Evolutionary conservation across 345 rosid species (phyloP).

Genomic region (Populus alba): DNA sequence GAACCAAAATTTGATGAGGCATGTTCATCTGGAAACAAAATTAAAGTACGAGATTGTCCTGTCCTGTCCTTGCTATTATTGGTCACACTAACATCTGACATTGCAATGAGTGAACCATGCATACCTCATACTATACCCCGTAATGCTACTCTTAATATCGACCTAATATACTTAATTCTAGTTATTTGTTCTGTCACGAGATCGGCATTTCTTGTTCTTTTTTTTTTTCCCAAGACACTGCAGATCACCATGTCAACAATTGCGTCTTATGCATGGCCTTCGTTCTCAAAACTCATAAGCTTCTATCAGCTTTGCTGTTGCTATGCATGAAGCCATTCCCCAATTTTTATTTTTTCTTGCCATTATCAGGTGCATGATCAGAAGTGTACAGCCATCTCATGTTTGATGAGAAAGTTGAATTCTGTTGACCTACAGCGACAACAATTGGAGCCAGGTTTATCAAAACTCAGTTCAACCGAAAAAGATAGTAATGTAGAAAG

Average conservation of each 20-base stretch:
- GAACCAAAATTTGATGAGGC: constrained; percentile 6
- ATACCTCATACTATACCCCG: constrained; percentile 5
- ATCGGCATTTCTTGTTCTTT: background rate
- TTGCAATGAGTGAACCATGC: background rate
- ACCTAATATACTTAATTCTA: background rate
- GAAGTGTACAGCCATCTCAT: background rate
- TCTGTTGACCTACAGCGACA: constrained; percentile 13
- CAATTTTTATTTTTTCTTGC: background rate
- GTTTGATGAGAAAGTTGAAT: background rate
- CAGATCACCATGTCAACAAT: background rate
- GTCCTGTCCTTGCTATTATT: background rate
- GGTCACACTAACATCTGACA: background rate
- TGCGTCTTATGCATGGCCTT: background rate
- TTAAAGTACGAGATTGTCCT: background rate
- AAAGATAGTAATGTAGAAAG: background rate
- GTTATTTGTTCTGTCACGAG: background rate
- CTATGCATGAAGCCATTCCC: background rate
- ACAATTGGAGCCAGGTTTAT: background rate
- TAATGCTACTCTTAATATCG: background rate
- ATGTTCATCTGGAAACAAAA: background rate
- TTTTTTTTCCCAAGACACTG: background rate
- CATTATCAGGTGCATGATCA: background rate
- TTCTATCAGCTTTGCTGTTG: background rate
- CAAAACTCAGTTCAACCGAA: background rate
- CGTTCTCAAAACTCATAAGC: constrained; percentile 5